Base-by-base conservation (phyloP, 768 basidiomycete genomes). In the Ephemerocybe angulata region DNA sequence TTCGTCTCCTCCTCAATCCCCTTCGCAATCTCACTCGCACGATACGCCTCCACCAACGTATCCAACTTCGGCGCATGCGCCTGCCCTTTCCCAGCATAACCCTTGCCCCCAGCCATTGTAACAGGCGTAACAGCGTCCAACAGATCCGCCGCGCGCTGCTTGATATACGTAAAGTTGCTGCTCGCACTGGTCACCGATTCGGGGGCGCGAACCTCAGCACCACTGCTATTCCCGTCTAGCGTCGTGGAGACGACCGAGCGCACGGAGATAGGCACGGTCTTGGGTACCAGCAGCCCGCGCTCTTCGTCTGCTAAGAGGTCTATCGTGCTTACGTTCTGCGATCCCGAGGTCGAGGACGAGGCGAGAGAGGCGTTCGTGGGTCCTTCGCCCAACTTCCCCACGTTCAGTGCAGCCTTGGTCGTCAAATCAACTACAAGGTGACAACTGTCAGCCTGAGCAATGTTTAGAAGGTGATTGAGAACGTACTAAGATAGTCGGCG, bases 401-500 rank as follows among this genome's bases (percentile, higher is more conserved):
- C 57, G 15, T 72, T 75, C 41, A 77, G 67, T 37, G 68, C 72
- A 11, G 82, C 80, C 38, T 85, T 81, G 74, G 86, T 82, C 0
- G 87, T 90, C 42, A 90, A 64, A 67, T 90, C 88, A 59, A 90
- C 88, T 89, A 63, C 1, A 3, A 28, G 35, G 19, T 54, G 1
- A 53, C 3, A 33, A 44, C 35, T 47, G 25, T 52, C 40, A 7
- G 51, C 29, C 29, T 29, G 6, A 51, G 4, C 30, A 24, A 35
- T 38, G 27, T 25, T 37, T 44, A 25, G 22, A 27, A 3, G 27
- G 25, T n/a, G 51, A 15, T 53, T 4, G 3, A 56, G 21, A 17
- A 80, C 89, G 52, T 66, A 95, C 94, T 98, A 54, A 98, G 74
- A 71, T 85, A 98, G 72, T 99, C 97, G 0, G 96, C 97, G 59